Base-by-base conservation (phyloP, 768 basidiomycete genomes). In the Chalciporus pseudorubinellus region DNA sequence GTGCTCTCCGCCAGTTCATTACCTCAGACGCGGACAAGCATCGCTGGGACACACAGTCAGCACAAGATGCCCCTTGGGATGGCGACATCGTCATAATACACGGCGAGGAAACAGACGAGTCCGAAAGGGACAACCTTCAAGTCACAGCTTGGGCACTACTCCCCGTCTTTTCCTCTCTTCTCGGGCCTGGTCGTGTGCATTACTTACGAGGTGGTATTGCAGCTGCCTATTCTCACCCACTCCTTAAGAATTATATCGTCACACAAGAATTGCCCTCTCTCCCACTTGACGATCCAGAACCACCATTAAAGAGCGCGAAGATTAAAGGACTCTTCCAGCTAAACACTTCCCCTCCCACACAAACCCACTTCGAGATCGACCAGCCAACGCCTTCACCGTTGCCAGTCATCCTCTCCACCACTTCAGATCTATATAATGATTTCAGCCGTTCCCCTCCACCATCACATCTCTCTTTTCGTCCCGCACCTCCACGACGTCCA, bases 171-270 rank as follows among this genome's bases (percentile, higher is more conserved):
- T 63, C 75, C 5, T 79, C 85, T 6, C 74, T 92, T 38, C 70
- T 89, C 22, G 72, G 74, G 44, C 64, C 69, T 12, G 82, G 81
- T 56, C 73, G 66, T 44, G 80, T 82, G 10, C 79, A 84, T 63
- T 92, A 87, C 70, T 74, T 92, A 28, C 76, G 82, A 36, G 88
- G 89, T 8, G 90, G 90, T 14, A 77, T 91, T 29, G 74, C 81
- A 19, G 75, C 74, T 7, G 86, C 84, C 7, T 77, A 81, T 4
- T 75, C 77, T 41, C 77, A 89, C 63, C 77, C 78, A 1, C 73
- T 75, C 52, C 75, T 89, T 31, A 71, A 74, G 59, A 76, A 74
- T 20, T 65, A 80, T 48, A 74, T 90, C 52, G 64, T 77, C 5
- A 39, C 46, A n/a, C 53, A 14, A 36, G 34, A 59, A 14, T 24